Conservation (phyloP, 1,139 yeast genomes). For the Pichia sp. region DNA sequence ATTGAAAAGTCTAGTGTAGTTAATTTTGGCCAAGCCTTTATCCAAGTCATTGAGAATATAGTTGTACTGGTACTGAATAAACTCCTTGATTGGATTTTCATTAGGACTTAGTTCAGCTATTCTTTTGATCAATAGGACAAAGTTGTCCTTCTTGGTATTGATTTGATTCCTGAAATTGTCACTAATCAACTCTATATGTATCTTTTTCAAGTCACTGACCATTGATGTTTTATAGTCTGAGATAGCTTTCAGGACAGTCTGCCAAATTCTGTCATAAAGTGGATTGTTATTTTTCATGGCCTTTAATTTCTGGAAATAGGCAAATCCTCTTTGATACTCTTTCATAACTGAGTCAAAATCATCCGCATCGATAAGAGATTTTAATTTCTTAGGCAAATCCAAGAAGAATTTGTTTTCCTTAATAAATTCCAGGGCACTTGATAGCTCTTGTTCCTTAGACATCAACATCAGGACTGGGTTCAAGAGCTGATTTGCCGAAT, state of each 20-base stretch:
- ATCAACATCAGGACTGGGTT: slow-evolving; percentile 70
- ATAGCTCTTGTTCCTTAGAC: slow-evolving; percentile 51
- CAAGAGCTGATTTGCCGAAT: slow-evolving; percentile 58
- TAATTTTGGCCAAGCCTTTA: slow-evolving; percentile 31
- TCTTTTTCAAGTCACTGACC: slow-evolving; percentile 49
- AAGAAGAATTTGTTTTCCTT: slow-evolving; percentile 58
- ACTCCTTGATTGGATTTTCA: slow-evolving; percentile 59
- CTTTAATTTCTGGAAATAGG: slow-evolving; percentile 24
- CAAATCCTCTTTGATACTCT: slow-evolving; percentile 56
- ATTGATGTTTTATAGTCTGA: slow-evolving; percentile 55
- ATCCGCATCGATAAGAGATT: slow-evolving; percentile 44
- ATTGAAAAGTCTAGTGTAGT: slow-evolving; percentile 27
- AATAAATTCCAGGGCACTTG: slow-evolving; percentile 54
- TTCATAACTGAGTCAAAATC: slow-evolving; percentile 68
- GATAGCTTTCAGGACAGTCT: slow-evolving; percentile 58
- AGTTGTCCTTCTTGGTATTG: slow-evolving; percentile 32
- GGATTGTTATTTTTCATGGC: slow-evolving; percentile 12
- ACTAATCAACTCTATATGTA: slow-evolving; percentile 23
- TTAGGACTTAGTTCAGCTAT: slow-evolving; percentile 52
- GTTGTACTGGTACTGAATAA: slow-evolving; percentile 45
- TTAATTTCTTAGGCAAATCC: slow-evolving; percentile 61
- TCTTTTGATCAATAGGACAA: slow-evolving; percentile 49
- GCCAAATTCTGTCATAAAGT: slow-evolving; percentile 50
- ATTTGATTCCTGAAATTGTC: slow-evolving; percentile 17
- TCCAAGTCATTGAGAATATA: slow-evolving; percentile 33